Evolutionary conservation across 176 grass and related monocot species (phyloP).

Genomic region (Juncus effusus): DNA sequence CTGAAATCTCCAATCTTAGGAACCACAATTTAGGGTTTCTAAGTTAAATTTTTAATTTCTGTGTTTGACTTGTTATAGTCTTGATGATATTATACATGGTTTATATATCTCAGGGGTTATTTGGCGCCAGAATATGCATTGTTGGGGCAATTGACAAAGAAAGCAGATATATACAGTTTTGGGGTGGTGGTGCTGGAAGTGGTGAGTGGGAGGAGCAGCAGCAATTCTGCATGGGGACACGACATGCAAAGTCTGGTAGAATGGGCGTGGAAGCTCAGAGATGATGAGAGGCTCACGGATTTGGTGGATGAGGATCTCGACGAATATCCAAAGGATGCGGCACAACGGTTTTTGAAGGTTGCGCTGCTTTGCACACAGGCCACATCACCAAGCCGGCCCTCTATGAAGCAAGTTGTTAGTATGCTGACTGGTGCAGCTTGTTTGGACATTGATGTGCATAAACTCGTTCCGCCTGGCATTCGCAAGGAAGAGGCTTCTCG

Average conservation of each 20-base stretch:
- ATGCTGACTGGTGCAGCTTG: slow-evolving; percentile 16
- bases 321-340: slow-evolving; percentile 24
- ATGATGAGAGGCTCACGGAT: slow-evolving; percentile 31
- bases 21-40: neutral
- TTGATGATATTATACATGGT: neutral
- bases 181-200: slow-evolving; percentile 27
- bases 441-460: too few relatives aligned
- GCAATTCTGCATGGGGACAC: neutral
- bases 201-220: slow-evolving; percentile 4
- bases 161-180: slow-evolving; percentile 31
- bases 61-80: neutral
- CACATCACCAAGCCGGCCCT: slow-evolving; percentile 25
- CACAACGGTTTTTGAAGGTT: slow-evolving; percentile 31
- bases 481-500: too few relatives aligned
- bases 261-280: slow-evolving; percentile 35
- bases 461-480: too few relatives aligned
- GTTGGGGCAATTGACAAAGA: slow-evolving; percentile 17
- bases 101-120: slow-evolving; percentile 17
- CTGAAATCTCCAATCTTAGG: slow-evolving; percentile 34
- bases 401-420: slow-evolving; percentile 33
- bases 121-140: slow-evolving; percentile 29
- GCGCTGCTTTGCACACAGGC: slow-evolving; percentile 42
- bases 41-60: neutral
- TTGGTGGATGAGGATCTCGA: slow-evolving; percentile 30
- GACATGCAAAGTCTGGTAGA: neutral